Evolutionary conservation across 1,284 basidiomycete species (phyloP), one percentile per base, ranked within the genome.

Genomic region (Trametes hirsuta): DNA sequence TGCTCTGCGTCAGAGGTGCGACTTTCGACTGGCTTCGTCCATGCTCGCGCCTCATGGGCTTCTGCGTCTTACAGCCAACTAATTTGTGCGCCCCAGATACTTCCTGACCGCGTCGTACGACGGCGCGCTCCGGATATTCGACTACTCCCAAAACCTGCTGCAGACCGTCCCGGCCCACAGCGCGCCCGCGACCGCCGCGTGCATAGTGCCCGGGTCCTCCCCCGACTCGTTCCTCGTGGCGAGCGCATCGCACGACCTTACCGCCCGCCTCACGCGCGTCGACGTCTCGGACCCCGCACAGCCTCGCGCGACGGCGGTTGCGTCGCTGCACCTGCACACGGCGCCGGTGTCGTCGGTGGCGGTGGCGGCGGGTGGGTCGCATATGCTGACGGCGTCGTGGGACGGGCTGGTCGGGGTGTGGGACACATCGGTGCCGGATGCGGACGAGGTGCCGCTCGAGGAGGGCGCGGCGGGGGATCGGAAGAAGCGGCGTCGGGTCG

Each of bases 41-140:
- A 18, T 18, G 18, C 18, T 18, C 18, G 18, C 18, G 18, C 18
- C 18, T 18, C 18, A 18, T 18, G 18, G 18, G 18, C 18, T 18
- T 18, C 18, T 18, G 18, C 18, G 18, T 18, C 18, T 18, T 18
- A 18, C 18, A 18, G 18, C 18, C 1, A 1, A 18, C 18, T 18
- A 18, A 18, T 18, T 18, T 18, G 18, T 18, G 18, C 18, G 18
- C 18, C 18, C 18, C 36, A 88, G 93, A 35, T 80, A 87, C 66
- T 88, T 95, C 70, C 70, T 94, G 2, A 90, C 93, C 0, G 87
- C 86, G 0, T 92, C 91, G 1, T 96, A 95, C 68, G 91, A 95
- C 65, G 91, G 91, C 6, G 80, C 84, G 51, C 68, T 94, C 47
- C 88, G 90, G 54, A 74, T 87, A 3, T 93, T 94, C 67, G 86